phyloP scores from a whole-genome alignment of 2,329 filamentous ascomycete genomes.

The Harringtonia aguacate region DNA sequence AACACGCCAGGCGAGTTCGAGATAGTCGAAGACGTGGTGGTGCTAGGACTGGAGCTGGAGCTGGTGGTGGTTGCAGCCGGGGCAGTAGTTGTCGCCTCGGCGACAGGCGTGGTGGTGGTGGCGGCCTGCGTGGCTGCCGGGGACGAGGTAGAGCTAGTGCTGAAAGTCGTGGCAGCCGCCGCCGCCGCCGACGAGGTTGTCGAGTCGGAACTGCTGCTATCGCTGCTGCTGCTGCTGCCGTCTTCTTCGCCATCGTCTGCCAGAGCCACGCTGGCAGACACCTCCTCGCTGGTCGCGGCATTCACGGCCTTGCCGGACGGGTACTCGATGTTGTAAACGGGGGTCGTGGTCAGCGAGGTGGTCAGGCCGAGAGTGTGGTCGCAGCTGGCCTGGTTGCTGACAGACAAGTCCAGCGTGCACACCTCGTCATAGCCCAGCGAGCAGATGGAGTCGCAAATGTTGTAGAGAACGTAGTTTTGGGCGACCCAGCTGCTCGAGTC shows the following conservation, averaged over 20 bases:
- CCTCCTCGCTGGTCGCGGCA: conserved; percentile 18
- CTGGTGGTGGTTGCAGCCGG: neutral
- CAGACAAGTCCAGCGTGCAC: conserved; percentile 26
- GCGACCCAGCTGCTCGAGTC: conserved; percentile 36
- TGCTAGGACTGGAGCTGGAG: neutral
- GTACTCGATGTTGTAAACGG: conserved; percentile 42
- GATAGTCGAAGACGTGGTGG: neutral
- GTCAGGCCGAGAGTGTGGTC: conserved; percentile 30
- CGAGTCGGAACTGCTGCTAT: neutral
- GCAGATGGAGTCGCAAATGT: conserved; percentile 41
- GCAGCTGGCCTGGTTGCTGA: conserved; percentile 41
- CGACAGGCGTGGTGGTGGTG: neutral
- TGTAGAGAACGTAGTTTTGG: conserved; percentile 40
- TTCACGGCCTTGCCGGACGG: conserved; percentile 31
- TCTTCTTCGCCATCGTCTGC: neutral
- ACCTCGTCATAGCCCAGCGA: conserved; percentile 38
- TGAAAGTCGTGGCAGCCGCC: neutral
- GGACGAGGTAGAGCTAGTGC: too few species aligned
- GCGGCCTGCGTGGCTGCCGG: neutral
- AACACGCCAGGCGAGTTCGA: conserved; percentile 7
- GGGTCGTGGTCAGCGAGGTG: conserved; percentile 22
- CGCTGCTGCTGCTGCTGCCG: neutral
- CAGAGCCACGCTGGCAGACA: conserved; percentile 4
- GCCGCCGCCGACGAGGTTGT: neutral
- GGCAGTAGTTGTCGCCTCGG: neutral